Evolutionary conservation across 2,329 filamentous ascomycete genomes (phyloP).

Genomic region (Cercospora brassicicola): DNA sequence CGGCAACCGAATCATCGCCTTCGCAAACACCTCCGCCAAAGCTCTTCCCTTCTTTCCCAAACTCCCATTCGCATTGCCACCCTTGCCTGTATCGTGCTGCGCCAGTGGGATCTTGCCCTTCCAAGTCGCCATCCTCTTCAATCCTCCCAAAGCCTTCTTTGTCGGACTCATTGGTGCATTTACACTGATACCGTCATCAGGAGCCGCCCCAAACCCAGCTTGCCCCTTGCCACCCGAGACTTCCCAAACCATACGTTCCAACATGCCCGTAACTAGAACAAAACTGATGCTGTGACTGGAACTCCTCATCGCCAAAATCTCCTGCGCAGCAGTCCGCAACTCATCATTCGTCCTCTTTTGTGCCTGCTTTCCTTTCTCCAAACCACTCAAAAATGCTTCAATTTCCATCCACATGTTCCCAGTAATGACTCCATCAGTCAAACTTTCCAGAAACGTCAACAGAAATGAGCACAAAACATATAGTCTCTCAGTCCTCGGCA

Average conservation of each 20-base stretch:
- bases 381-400: constrained; percentile 56
- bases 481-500: constrained; percentile 65
- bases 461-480: constrained; percentile 73
- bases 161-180: constrained; percentile 38
- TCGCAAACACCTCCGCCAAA: constrained; percentile 66
- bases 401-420: constrained; percentile 68
- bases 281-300: constrained; percentile 86
- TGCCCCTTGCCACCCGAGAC: constrained; percentile 14
- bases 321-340: constrained; percentile 64
- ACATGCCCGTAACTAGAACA: constrained; percentile 78
- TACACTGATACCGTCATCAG: too few relatives aligned
- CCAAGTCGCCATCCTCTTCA: constrained; percentile 41
- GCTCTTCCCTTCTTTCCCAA: constrained; percentile 44
- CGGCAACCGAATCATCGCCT: constrained; percentile 59
- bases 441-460: constrained; percentile 69
- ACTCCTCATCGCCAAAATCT: constrained; percentile 64
- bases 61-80: neutral
- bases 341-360: constrained; percentile 54
- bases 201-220: too few relatives aligned
- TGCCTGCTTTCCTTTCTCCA: constrained; percentile 46
- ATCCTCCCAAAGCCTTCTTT: constrained; percentile 34
- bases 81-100: constrained; percentile 32
- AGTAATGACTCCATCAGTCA: constrained; percentile 78
- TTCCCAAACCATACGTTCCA: constrained; percentile 61
- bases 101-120: constrained; percentile 52